Conservation (phyloP, 306 rosid species). For the Medicago truncatula region MtrunA17r5.0-ANR NC_053045.1:3624501-3625000, state of each 20-base stretch:
- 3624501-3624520: slow-evolving; percentile 25
- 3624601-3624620: neutral
- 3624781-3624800: neutral
- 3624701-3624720: neutral
- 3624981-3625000: slow-evolving; percentile 44
- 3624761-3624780: neutral
- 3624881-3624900: neutral
- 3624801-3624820: slow-evolving; percentile 4
- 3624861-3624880: slow-evolving; percentile 8
- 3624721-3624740: neutral
- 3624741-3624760: too few relatives aligned
- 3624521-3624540: slow-evolving; percentile 58
- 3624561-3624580: slow-evolving; percentile 4
- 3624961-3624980: slow-evolving; percentile 46
- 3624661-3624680: too few relatives aligned
- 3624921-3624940: neutral
- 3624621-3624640: neutral
- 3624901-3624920: neutral
- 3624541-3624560: slow-evolving; percentile 15
- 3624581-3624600: neutral
- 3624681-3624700: too few relatives aligned
- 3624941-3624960: neutral
- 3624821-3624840: too few relatives aligned
- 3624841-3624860: neutral
- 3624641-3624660: neutral